Evolutionary conservation across 805 yeast species (phyloP).

Genomic region (Candida quercuum): DNA sequence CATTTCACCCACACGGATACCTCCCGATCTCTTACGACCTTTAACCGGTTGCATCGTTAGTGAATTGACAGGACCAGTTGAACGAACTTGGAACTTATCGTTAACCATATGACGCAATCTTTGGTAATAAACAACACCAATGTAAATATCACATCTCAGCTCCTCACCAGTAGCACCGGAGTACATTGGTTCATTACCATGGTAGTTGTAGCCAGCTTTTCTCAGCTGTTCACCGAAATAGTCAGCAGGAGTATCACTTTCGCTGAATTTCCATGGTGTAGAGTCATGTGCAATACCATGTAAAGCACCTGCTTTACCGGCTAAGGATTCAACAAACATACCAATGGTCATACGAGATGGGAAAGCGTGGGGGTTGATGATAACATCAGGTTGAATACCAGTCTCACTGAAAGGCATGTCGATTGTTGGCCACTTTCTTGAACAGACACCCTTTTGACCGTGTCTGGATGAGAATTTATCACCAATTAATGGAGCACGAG

Average conservation of each 20-base stretch:
- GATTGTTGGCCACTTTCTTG: constrained; percentile 94
- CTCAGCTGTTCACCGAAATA: constrained; percentile 90
- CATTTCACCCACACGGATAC: constrained; percentile 99
- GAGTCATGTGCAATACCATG: constrained; percentile 97
- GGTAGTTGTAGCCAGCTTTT: constrained; percentile 90
- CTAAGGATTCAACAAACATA: constrained; percentile 96
- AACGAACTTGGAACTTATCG: constrained; percentile 98
- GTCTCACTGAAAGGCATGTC: constrained; percentile 97
- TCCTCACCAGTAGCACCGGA: constrained; percentile 99
- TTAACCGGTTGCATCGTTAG: constrained; percentile 99
- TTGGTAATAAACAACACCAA: constrained; percentile 97
- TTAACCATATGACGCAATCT: constrained; percentile 99
- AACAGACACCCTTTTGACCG: constrained; percentile 98
- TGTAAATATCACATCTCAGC: constrained; percentile 89
- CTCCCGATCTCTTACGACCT: constrained; percentile 98
- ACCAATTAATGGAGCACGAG: constrained; percentile 92
- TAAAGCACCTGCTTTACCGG: constrained; percentile 98
- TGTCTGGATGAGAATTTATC: constrained; percentile 97
- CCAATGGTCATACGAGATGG: constrained; percentile 99
- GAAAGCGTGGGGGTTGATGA: constrained; percentile 98
- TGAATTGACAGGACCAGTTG: constrained; percentile 96
- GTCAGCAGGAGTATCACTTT: constrained; percentile 93
- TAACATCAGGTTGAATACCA: constrained; percentile 96
- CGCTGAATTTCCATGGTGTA: constrained; percentile 93
- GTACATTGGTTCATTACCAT: constrained; percentile 98